phyloP scores from a whole-genome alignment of 768 basidiomycete species.

The Termitomyces sp. region DNA sequence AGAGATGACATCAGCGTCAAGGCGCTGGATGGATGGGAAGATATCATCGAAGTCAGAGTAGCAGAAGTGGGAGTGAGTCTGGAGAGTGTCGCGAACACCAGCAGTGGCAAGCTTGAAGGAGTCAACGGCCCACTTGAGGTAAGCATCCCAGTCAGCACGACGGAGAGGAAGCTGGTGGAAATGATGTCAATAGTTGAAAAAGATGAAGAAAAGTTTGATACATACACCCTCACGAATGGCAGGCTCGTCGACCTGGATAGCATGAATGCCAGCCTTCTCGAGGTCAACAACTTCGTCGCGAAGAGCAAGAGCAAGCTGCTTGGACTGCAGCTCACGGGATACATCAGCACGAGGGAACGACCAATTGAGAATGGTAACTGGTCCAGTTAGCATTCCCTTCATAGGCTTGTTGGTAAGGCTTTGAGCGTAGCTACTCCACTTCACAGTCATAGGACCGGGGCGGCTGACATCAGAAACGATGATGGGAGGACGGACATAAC shows the following conservation, averaged over 20 bases:
- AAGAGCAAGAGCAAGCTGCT: conserved; percentile 96
- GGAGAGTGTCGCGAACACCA: conserved; percentile 88
- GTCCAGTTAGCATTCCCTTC: conserved; percentile 99
- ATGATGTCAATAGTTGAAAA: conserved; percentile 8
- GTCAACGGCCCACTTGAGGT: conserved; percentile 98
- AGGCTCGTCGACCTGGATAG: conserved; percentile 99
- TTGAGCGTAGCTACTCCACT: conserved; percentile 96
- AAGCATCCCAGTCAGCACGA: conserved; percentile 91
- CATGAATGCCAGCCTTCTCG: conserved; percentile 92
- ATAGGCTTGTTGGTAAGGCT: conserved; percentile 89
- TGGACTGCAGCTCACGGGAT: conserved; percentile 92
- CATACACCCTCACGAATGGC: conserved; percentile 97
- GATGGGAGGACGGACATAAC: conserved; percentile 97
- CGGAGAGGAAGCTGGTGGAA: conserved; percentile 80
- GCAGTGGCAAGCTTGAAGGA: conserved; percentile 98
- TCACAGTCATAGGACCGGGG: conserved; percentile 88
- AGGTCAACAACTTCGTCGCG: conserved; percentile 98
- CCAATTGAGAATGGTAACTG: conserved; percentile 99
- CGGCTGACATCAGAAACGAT: conserved; percentile 98
- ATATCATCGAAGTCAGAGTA: conserved; percentile 99
- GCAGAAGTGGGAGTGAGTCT: conserved; percentile 99
- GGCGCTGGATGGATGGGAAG: conserved; percentile 93
- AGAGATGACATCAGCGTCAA: conserved; percentile 98
- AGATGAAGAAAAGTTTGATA: conserved; percentile 8
- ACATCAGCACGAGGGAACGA: conserved; percentile 99